Evolutionary conservation across 1,284 basidiomycete genomes (phyloP).

Genomic region (Cryptococcus maquisensis): DNA sequence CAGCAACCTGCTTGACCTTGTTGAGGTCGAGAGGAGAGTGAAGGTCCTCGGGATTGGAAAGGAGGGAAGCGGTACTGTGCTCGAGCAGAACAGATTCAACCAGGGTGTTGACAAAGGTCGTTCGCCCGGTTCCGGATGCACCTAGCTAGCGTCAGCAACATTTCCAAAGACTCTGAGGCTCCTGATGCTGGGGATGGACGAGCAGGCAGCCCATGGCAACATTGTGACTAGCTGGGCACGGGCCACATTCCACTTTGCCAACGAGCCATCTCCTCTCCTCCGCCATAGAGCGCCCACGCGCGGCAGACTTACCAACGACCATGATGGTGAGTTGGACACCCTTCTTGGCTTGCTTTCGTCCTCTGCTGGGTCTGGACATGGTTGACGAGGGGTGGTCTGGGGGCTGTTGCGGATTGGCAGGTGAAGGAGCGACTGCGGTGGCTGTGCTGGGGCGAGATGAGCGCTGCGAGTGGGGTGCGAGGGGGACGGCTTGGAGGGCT

Average conservation of each 20-base stretch:
- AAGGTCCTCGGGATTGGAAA: slow-evolving; percentile 54
- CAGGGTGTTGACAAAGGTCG: slow-evolving; percentile 96
- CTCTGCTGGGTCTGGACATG: slow-evolving; percentile 69
- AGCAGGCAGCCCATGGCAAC: background rate
- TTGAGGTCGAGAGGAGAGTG: slow-evolving; percentile 75
- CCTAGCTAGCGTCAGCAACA: slow-evolving; percentile 50
- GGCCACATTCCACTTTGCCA: background rate
- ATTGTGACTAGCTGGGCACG: background rate
- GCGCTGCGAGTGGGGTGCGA: background rate
- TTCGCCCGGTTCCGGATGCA: slow-evolving; percentile 91
- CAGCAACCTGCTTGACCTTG: slow-evolving; percentile 47
- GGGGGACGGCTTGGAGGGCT: background rate
- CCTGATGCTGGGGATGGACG: background rate
- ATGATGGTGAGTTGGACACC: slow-evolving; percentile 93
- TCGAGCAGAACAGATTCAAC: slow-evolving; percentile 85
- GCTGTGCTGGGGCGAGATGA: background rate
- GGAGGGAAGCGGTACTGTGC: slow-evolving; percentile 47
- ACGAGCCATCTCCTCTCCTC: background rate
- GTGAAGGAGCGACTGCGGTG: background rate
- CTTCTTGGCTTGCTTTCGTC: slow-evolving; percentile 89
- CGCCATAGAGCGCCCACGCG: background rate
- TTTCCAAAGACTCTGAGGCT: background rate
- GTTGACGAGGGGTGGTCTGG: background rate
- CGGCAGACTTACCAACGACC: slow-evolving; percentile 69
- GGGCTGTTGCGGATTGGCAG: background rate